Evolutionary conservation across 2,329 filamentous ascomycete genomes (phyloP).

Genomic region (Boeremia lycopersici): DNA sequence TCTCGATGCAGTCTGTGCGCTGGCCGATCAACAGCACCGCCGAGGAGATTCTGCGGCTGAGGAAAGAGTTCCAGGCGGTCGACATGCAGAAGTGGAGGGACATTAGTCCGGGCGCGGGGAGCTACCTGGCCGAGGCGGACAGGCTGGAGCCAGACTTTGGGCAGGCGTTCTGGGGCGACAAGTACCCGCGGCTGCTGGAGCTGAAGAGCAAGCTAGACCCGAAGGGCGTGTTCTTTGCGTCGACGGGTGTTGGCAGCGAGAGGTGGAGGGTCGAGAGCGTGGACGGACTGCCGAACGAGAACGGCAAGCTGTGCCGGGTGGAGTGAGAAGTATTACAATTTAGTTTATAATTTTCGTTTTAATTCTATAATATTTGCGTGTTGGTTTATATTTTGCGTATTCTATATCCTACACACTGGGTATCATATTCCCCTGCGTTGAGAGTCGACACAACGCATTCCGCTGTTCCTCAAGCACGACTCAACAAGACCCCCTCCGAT

Average conservation of each 20-base stretch:
- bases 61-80: constrained; percentile 20
- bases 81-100: constrained; percentile 25
- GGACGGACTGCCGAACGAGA: constrained; percentile 44
- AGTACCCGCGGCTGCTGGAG: constrained; percentile 33
- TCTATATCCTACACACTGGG: too few relatives aligned
- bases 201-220: constrained; percentile 41
- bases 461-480: too few relatives aligned
- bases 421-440: background rate
- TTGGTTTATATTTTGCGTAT: background rate
- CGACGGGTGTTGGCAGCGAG: constrained; percentile 43
- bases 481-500: too few relatives aligned
- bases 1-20: constrained; percentile 30
- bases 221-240: constrained; percentile 42
- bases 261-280: constrained; percentile 43
- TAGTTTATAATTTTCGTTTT: too few relatives aligned
- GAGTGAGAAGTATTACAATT: background rate
- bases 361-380: too few relatives aligned
- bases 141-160: constrained; percentile 35
- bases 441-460: too few relatives aligned
- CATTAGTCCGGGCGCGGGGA: constrained; percentile 32
- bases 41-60: constrained; percentile 21
- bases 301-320: constrained; percentile 44
- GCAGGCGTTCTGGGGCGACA: constrained; percentile 35
- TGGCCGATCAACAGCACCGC: constrained; percentile 22
- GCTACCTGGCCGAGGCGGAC: constrained; percentile 39